phyloP scores from a whole-genome alignment of 2,329 filamentous ascomycete genomes.

The Neoarthrinium moseri region DNA sequence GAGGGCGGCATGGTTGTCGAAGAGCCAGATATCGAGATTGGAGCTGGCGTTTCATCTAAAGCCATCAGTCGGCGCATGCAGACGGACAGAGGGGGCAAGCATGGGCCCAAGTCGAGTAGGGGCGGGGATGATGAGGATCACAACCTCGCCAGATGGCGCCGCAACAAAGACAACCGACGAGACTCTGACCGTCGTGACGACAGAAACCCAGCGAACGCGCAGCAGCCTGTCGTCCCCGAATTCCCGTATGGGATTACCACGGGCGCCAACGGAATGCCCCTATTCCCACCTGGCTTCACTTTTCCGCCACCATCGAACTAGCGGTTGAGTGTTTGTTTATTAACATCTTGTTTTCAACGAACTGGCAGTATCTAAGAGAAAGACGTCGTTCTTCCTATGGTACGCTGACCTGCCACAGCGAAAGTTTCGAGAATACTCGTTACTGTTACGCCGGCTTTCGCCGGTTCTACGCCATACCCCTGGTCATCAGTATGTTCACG shows the following conservation, averaged over 20 bases:
- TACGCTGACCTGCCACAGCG: no score
- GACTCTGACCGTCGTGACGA: constrained; percentile 19
- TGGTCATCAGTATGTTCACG: no score
- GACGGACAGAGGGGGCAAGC: constrained; percentile 64
- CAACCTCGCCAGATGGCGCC: constrained; percentile 25
- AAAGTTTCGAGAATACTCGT: no score
- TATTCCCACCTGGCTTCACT: constrained; percentile 44
- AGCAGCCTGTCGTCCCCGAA: constrained; percentile 29
- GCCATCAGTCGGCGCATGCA: constrained; percentile 70
- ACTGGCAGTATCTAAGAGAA: no score
- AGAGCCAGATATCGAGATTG: constrained; percentile 98
- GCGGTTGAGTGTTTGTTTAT: no score
- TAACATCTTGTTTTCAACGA: no score
- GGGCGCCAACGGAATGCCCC: constrained; percentile 48
- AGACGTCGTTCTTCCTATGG: no score
- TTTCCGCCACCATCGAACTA: constrained; percentile 32
- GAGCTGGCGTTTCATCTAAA: constrained; percentile 94
- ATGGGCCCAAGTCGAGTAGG: constrained; percentile 63
- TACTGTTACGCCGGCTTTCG: no score
- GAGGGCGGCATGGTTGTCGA: constrained; percentile 86
- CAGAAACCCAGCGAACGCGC: constrained; percentile 18
- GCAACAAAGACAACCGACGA: constrained; percentile 22
- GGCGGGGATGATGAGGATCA: constrained; percentile 27
- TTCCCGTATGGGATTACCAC: constrained; percentile 43
- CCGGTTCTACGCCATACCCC: no score